Base-by-base conservation (phyloP, 352 stramenopile genomes). In the Globisporangium yorkense region DNA sequence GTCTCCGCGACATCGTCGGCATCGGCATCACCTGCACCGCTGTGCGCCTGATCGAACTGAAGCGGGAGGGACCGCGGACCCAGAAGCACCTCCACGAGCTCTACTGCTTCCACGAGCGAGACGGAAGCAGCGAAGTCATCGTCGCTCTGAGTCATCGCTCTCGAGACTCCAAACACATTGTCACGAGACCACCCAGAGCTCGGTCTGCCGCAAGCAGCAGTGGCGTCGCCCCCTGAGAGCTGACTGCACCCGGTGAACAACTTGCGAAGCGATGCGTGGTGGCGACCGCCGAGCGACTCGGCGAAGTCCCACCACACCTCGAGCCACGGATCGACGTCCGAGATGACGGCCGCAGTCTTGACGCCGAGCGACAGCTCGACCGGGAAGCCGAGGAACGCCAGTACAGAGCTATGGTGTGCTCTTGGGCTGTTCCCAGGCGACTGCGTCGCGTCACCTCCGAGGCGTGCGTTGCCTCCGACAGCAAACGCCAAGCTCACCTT, bases 281-380 rank as follows among this genome's bases (percentile, higher is more conserved):
- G 47, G 1, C 31, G 46, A 13, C 21, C 20, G 5, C 56, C 52
- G 39, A 65, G 52, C 13, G 20, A 53, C 21, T 65, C 52, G 1
- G 52, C 39, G 8, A 56, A 60, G 29, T 59, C 20, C 52, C 45
- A 60, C 35, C 21, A 56, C 37, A 56, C 12, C 8, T 56, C 45
- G n/a, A 61, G 46, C 59, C 59, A 65, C 53, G 31, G 37, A 10
- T 56, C 59, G 3, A 60, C 5, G 24, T 60, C 52, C 15, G 18
- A n/a, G 24, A 46, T 51, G 18, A 31, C 33, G 8, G 41, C 12
- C 1, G 6, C 16, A 43, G 50, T 44, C 18, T 48, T 10, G 51
- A 6, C 4, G 10, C n/a, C 1, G 18, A 27, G 51, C 6, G 48
- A 18, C 5, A 12, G 12, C n/a, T 65, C 52, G 20, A 51, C n/a